Conservation (phyloP, 2,329 filamentous ascomycete genomes). For the Aspergillus latus region DNA sequence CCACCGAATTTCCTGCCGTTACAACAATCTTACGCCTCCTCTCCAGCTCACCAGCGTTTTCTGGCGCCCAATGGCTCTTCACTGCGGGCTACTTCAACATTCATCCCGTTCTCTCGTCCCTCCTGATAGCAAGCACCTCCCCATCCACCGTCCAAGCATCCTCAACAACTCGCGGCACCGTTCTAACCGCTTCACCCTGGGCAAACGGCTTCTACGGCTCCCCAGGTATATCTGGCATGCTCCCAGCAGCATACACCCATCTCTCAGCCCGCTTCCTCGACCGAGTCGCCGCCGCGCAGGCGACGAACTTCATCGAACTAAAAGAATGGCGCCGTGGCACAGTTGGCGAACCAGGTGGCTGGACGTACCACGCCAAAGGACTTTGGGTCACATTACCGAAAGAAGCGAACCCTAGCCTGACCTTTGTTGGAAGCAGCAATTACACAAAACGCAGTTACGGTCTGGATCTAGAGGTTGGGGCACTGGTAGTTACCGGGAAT, state of each 20-base stretch:
- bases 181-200: constrained; percentile 88
- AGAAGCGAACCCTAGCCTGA: constrained; percentile 69
- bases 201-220: constrained; percentile 96
- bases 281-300: constrained; percentile 54
- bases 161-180: constrained; percentile 62
- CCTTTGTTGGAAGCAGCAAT: constrained; percentile 86
- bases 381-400: constrained; percentile 73
- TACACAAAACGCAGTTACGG: constrained; percentile 94
- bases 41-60: constrained; percentile 58
- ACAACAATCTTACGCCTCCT: constrained; percentile 71
- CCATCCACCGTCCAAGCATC: constrained; percentile 32
- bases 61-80: constrained; percentile 83
- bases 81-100: constrained; percentile 99
- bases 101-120: constrained; percentile 74
- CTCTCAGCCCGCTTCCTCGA: constrained; percentile 79
- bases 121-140: constrained; percentile 70
- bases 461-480: constrained; percentile 86
- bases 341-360: constrained; percentile 76
- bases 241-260: constrained; percentile 89
- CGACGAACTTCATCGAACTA: constrained; percentile 63
- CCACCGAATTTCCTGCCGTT: constrained; percentile 84
- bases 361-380: constrained; percentile 98
- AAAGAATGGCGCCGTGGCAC: constrained; percentile 87
- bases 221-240: constrained; percentile 80
- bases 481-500: constrained; percentile 79